Evolutionary conservation across 257 asterid species (phyloP).

Genomic region (Galeopsis tetrahit): DNA sequence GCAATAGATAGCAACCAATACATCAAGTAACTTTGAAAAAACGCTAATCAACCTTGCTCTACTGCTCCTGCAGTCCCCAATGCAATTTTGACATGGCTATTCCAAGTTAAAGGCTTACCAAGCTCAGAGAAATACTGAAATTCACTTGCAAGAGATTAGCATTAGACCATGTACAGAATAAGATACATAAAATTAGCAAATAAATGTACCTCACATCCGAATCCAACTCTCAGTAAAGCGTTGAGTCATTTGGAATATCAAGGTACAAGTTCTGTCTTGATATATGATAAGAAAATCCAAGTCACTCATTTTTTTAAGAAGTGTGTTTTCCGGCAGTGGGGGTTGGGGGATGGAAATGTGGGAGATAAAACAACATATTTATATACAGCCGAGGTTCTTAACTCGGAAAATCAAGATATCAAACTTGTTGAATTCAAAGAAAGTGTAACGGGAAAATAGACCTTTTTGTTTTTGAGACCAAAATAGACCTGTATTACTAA

Average conservation of each 20-base stretch:
- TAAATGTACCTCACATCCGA: neutral
- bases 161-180: neutral
- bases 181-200: neutral
- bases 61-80: conserved; percentile 84
- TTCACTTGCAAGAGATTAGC: conserved; percentile 37
- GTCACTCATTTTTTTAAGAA: neutral
- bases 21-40: neutral
- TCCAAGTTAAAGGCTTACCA: conserved; percentile 77
- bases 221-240: neutral
- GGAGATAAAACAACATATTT: neutral
- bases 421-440: conserved; percentile 11
- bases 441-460: conserved; percentile 16
- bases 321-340: neutral
- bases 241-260: too few relatives aligned
- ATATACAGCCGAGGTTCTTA: neutral
- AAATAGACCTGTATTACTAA: conserved; percentile 25
- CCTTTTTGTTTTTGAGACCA: neutral
- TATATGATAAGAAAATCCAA: neutral
- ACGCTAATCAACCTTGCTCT: conserved; percentile 53
- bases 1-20: neutral
- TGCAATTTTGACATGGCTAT: conserved; percentile 77
- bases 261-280: neutral
- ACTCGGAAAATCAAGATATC: neutral
- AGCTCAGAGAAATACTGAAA: conserved; percentile 67
- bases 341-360: neutral